Evolutionary conservation across 2,329 filamentous ascomycete species (phyloP).

Genomic region (Botrytis medusae): DNA sequence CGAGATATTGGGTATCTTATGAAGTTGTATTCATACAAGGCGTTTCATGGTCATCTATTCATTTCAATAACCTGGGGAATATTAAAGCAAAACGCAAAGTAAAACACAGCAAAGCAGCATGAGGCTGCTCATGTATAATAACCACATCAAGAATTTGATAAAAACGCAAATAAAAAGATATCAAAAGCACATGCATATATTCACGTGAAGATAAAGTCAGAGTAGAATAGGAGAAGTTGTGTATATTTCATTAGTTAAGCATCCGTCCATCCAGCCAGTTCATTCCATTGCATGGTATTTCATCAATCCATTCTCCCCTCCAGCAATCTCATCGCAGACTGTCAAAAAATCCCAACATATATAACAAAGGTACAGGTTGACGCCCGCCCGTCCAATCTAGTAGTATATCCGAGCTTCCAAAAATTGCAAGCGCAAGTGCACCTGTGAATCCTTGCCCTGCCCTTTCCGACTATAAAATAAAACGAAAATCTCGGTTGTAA

Average conservation of each 20-base stretch:
- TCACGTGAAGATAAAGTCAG: not conserved
- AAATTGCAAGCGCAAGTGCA: slow-evolving; percentile 1
- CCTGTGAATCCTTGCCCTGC: not conserved
- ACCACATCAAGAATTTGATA: not conserved
- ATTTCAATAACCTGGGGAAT: not conserved
- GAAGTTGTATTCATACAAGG: slow-evolving; percentile 16
- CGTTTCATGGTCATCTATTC: slow-evolving; percentile 21
- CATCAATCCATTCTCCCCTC: not conserved
- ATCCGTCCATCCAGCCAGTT: not conserved
- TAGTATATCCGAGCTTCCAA: slow-evolving; percentile 9
- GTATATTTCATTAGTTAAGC: slow-evolving; percentile 15
- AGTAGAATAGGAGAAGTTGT: not conserved
- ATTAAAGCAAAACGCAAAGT: not conserved
- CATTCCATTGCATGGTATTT: not conserved
- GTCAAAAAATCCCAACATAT: slow-evolving; percentile 11
- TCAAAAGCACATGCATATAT: not conserved
- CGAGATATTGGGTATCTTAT: not conserved
- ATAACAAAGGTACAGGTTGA: slow-evolving; percentile 15
- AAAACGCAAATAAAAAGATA: slow-evolving; percentile 3
- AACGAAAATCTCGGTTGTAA: not conserved
- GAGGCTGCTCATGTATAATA: slow-evolving; percentile 9
- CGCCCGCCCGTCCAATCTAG: slow-evolving; percentile 19
- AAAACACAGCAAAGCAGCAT: not conserved
- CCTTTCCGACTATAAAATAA: not conserved
- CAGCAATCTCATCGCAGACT: slow-evolving; percentile 1